phyloP scores from a whole-genome alignment of 164 flowering plant genomes.

The Piper longum region DNA sequence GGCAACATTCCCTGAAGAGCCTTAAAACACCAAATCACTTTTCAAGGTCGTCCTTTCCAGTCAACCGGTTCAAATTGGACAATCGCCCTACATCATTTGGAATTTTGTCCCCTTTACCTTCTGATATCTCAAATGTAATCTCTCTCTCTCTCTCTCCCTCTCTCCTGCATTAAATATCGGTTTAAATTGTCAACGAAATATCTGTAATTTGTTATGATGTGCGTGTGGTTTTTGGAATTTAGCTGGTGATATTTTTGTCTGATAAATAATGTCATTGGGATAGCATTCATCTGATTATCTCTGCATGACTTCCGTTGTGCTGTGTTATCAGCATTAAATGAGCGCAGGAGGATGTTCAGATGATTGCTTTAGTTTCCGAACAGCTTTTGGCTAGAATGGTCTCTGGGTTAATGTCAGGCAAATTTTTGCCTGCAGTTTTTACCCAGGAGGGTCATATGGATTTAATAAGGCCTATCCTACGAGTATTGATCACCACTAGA shows the following conservation, averaged over 20 bases:
- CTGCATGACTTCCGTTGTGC: neutral
- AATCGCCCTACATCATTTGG: conserved; percentile 69
- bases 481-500: too few relatives aligned
- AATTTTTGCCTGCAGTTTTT: too few relatives aligned
- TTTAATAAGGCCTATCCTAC: too few relatives aligned
- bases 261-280: neutral
- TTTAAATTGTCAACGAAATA: neutral
- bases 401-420: too few relatives aligned
- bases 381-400: too few relatives aligned
- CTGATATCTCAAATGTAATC: conserved; percentile 54
- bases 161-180: neutral
- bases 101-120: conserved; percentile 67
- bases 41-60: conserved; percentile 23
- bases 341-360: too few relatives aligned
- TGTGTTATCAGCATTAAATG: neutral
- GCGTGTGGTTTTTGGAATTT: neutral
- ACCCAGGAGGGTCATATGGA: too few relatives aligned
- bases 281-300: neutral
- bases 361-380: too few relatives aligned
- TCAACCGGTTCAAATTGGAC: conserved; percentile 68
- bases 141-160: conserved; percentile 2
- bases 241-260: neutral
- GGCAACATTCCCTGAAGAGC: conserved; percentile 24
- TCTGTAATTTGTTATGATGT: neutral
- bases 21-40: conserved; percentile 33